Base-by-base conservation (phyloP, 2,329 filamentous ascomycete genomes). In the Chrysosporium queenslandicum region DNA sequence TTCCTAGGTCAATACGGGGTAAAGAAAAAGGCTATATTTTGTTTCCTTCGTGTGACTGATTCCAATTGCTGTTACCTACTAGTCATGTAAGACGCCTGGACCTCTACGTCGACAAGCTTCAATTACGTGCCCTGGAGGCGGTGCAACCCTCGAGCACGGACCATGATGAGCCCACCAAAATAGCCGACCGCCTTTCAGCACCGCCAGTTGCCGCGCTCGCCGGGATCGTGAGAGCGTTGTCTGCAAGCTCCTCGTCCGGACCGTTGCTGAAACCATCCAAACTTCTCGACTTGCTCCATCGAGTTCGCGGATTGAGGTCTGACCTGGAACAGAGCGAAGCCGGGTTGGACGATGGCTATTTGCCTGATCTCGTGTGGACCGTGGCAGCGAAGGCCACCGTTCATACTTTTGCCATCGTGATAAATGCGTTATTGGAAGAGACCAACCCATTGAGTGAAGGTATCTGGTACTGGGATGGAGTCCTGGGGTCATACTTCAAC, bases 381-480 rank as follows among this genome's bases (percentile, higher is more conserved):
- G 74, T 96, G 14, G 79, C 94, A 27, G 87, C 86, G 68, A 98
- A 97, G 68, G 90, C 90, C 3, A 87, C 90, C 0, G 81, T 90
- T n/a, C 91, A 96, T 64, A 83, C 85, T 1, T 94, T 95, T 63
- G 91, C 91, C 3, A 72, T 87, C 46, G 77, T 94, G 37, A 73
- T 96, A 59, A 82, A 83, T 59, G 82, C 80, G 0, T 76, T 97
- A 2, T 71, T 96, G 9, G 85, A 91, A 52, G 85, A 92, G 61
- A 94, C 89, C 9, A 82, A 91, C 9, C 84, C 85, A 0, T 70
- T 98, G 16, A 86, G 82, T 60, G 83, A 95, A 58, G 89, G 95
- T 60, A 83, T 95, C 21, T 90, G 85, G 81, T 97, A 97, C 67
- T 98, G 92, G 92, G 87, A 95, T 63, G 86, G 92, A 59, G 79